These are phyloP conservation scores for Zygosaccharomyces lentus DNA, from an alignment of 805 yeast genomes.

Conservation along the genomic window DNA sequence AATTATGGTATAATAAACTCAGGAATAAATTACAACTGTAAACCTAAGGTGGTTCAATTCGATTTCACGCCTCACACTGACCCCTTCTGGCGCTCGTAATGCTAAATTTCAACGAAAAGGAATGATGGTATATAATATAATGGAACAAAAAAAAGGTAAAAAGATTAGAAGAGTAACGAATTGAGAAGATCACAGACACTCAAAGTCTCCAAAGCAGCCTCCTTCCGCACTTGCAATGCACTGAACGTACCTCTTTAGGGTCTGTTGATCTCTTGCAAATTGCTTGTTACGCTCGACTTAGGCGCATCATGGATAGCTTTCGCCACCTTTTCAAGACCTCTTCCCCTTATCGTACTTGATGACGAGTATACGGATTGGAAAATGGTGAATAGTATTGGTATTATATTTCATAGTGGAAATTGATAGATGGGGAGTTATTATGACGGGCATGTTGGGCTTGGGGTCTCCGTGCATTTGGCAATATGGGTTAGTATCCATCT, in stretches of 20 bases:
- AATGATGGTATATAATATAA: neutral
- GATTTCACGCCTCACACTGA: neutral
- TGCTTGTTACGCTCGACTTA: neutral
- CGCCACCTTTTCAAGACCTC: slow-evolving; percentile 12
- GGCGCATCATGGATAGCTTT: slow-evolving; percentile 3
- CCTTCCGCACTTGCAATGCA: neutral
- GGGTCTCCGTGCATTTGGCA: too few relatives aligned
- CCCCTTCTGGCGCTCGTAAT: neutral
- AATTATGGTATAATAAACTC: neutral
- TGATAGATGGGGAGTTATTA: neutral
- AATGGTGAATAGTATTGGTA: neutral
- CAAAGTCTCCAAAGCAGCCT: neutral
- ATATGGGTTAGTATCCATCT: neutral
- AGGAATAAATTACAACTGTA: neutral
- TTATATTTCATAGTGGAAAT: neutral
- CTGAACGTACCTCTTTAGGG: neutral
- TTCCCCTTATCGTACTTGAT: slow-evolving; percentile 13
- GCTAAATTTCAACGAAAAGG: neutral
- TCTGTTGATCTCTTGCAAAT: neutral
- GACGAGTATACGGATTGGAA: neutral
- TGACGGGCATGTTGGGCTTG: neutral
- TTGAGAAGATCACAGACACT: slow-evolving; percentile 2
- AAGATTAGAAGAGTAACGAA: slow-evolving; percentile 1
- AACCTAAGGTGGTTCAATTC: neutral
- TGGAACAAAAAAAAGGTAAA: slow-evolving; percentile 1